Evolutionary conservation across 148 eudicot species (phyloP), one percentile per base, ranked within the genome.

Genomic region (Diospyros kaki): DNA sequence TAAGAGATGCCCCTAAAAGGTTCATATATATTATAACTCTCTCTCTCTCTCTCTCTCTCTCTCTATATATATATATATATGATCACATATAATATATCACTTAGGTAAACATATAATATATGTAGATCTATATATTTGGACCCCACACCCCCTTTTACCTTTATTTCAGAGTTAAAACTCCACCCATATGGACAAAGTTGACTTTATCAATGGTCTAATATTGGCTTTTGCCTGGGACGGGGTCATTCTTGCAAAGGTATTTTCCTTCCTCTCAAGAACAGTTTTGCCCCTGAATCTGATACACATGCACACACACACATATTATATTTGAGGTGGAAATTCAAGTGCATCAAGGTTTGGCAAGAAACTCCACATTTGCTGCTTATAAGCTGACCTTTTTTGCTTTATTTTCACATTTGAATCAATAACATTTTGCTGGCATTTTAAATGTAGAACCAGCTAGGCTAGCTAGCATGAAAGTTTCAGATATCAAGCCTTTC

Each of bases 141-240:
- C 14, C 66, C 64, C 66, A 58, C 43, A 41, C 28, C 28, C 28
- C 28, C 28, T 28, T 28, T 28, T 28, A 58, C 50, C 52, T 58
- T 40, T n/a, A 17, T 71, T 58, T 71, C 74, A 71, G 42, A 56
- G 14, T 59, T 17, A 18, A 44, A 58, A 71, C 39, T 44, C 45
- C 18, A 55, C 6, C 66, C 75, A 44, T 8, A 44, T 18, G 52
- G 18, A 58, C 40, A 50, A 71, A 58, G 75, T 46, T 73, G 56
- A 73, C 75, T 73, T 40, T 60, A 5, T 46, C 46, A 5, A 2
- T 10, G 7, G 39, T 63, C 10, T 3, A 10, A 41, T 2, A 60
- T 0, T 18, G 64, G 64, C 7, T 58, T 18, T 39, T 39, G 13
- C 4, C 18, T 60, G 64, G 28, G 15, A 1, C 1, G 6, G 52